phyloP scores from a whole-genome alignment of 2,329 filamentous ascomycete genomes.

The Niveomyces coronatus region DNA sequence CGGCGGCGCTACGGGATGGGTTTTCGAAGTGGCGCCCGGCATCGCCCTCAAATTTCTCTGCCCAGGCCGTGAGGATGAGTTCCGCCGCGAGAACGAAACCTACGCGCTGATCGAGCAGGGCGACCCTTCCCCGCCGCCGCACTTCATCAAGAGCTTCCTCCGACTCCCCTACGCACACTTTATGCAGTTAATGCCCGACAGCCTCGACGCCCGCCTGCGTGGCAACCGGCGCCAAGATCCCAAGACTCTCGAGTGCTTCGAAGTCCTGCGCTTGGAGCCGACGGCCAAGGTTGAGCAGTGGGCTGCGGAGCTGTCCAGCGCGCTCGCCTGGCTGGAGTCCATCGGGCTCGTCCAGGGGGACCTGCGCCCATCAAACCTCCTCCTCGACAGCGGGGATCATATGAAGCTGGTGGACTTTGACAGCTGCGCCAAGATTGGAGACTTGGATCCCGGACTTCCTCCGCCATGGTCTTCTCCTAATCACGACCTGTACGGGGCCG shows the following conservation, averaged over 20 bases:
- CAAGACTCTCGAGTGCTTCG: neutral
- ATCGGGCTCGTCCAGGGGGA: conserved; percentile 3
- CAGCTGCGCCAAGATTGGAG: conserved; percentile 2
- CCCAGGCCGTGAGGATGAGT: neutral
- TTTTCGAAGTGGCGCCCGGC: conserved; percentile 1
- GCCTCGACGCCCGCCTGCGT: conserved; percentile 1
- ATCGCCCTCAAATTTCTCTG: conserved; percentile 1
- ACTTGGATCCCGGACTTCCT: conserved; percentile 1
- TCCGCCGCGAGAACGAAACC: conserved; percentile 3
- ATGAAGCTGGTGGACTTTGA: conserved; percentile 4
- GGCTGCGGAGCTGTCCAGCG: conserved; percentile 8
- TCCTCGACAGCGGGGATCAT: conserved; percentile 1
- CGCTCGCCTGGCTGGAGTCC: conserved; percentile 8
- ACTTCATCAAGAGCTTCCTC: conserved; percentile 5
- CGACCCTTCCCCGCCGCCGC: neutral
- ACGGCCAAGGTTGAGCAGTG: conserved; percentile 7
- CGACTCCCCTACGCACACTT: conserved; percentile 3
- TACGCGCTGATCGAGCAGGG: conserved; percentile 4
- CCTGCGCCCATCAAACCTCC: conserved; percentile 2
- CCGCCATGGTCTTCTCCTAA: conserved; percentile 1
- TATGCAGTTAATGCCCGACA: neutral
- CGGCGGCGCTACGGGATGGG: conserved; percentile 1
- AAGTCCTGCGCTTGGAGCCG: conserved; percentile 2
- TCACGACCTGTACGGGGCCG: neutral
- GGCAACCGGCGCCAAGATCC: conserved; percentile 2